Base-by-base conservation (phyloP, 2,329 filamentous ascomycete genomes). In the Phialophora verrucosa region DNA sequence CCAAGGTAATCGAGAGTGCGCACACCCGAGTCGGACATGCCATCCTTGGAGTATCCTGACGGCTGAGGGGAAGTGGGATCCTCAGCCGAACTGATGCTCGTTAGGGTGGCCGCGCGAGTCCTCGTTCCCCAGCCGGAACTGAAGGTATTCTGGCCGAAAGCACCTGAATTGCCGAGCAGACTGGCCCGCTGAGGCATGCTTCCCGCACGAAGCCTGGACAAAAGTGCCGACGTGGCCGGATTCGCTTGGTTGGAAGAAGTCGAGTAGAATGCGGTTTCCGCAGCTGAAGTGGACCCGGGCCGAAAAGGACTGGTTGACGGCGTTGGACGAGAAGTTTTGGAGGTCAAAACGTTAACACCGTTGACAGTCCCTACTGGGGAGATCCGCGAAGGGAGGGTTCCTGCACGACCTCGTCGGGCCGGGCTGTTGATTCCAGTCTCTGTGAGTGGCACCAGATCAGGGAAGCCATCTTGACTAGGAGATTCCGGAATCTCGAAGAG, bases 401-500 rank as follows among this genome's bases (percentile, higher is more conserved):
- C 95, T 67, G 95, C 95, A 77, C 95, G 88, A 73, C 92, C 90
- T 76, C 95, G 89, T 71, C 95, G 88, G 56, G 88, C 87, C 73
- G 90, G 85, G 63, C 82, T 80, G 72, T 90, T 88, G 67, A 90
- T 76, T 65, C 83, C 85, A 70, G 89, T 86, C 70, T 90, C 86
- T 8, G 89, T 85, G 50, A 90, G 85, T 50, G 91, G 84, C 73
- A 90, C 86, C 76, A 97, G 92, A 78, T 97, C 93, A 65, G 95
- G 93, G 74, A 98, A 98, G 72, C 91, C 94, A 81, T 97, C 94
- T 72, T 85, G 86, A 71, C 91, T 95, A 35, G 95, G 95, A 42
- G 94, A 97, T 81, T 99, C 95, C 70, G 94, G 93, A 68, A 99
- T 98, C 82, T 98, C 95, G 75, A 95, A 92, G 59, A 99, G 86